Conservation (phyloP, 345 rosid species). For the Angophora floribunda region DNA sequence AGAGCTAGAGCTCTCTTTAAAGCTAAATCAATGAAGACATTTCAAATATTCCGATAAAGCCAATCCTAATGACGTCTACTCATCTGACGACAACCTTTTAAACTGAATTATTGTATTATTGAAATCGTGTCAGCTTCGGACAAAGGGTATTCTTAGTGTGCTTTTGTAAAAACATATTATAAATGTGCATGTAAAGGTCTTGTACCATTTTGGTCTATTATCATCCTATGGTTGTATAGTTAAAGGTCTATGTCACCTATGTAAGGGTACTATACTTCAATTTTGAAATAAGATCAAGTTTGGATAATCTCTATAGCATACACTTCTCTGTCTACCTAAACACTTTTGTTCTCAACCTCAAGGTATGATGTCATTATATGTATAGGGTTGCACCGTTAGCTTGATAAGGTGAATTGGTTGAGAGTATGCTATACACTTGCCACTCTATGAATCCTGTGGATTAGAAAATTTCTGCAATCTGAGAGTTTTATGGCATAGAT, state of each 20-base stretch:
- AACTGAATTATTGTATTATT: neutral
- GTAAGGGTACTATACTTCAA: neutral
- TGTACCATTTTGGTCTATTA: neutral
- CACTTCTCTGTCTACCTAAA: neutral
- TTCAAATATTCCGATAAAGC: neutral
- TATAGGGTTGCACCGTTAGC: neutral
- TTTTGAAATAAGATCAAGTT: neutral
- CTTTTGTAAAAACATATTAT: neutral
- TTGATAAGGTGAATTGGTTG: neutral
- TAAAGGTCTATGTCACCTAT: neutral
- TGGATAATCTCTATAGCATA: neutral
- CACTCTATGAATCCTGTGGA: neutral
- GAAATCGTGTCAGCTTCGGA: accelerated
- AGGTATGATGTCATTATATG: neutral
- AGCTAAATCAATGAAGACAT: neutral
- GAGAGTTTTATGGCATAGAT: neutral
- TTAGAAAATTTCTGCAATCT: neutral
- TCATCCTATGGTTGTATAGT: neutral
- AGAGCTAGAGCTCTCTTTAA: neutral
- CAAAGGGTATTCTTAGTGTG: neutral
- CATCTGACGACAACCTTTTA: neutral
- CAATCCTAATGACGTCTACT: neutral
- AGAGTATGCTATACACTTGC: neutral
- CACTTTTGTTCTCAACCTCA: neutral
- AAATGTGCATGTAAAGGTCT: neutral